phyloP scores from a whole-genome alignment of 192 early-diverging fungal species.

The Entomortierella beljakovae region DNA sequence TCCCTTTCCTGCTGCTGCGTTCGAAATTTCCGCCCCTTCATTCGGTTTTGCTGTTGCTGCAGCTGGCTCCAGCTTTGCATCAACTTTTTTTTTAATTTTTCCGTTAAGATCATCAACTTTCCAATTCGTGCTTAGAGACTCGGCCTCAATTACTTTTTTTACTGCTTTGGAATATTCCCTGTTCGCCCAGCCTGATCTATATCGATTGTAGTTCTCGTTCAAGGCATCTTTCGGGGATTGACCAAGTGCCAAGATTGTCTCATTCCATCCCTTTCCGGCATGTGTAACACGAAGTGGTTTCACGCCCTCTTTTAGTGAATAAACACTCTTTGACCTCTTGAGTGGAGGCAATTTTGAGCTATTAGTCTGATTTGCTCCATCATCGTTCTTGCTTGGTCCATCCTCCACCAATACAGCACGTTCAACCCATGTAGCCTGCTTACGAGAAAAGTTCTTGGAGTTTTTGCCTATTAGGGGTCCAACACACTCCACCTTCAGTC shows the following conservation, averaged over 20 bases:
- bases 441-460: no score
- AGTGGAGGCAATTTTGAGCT: not conserved
- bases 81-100: not conserved
- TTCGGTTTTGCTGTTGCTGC: no score
- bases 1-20: no score
- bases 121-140: not conserved
- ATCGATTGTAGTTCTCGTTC: not conserved
- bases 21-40: no score
- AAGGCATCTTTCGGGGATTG: not conserved
- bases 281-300: not conserved
- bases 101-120: not conserved
- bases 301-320: not conserved
- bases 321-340: not conserved
- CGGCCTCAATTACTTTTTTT: no score
- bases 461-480: no score
- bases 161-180: no score
- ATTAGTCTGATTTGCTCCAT: not conserved
- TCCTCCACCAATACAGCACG: not conserved
- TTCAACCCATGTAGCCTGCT: conserved; percentile 2
- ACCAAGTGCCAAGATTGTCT: not conserved
- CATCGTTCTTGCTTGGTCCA: no score
- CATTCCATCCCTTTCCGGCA: not conserved
- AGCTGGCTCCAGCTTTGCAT: not conserved
- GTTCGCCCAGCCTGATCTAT: no score
- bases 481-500: no score